Base-by-base conservation (phyloP, 805 yeast genomes). In the Kodamaea hsintzibuensis region DNA sequence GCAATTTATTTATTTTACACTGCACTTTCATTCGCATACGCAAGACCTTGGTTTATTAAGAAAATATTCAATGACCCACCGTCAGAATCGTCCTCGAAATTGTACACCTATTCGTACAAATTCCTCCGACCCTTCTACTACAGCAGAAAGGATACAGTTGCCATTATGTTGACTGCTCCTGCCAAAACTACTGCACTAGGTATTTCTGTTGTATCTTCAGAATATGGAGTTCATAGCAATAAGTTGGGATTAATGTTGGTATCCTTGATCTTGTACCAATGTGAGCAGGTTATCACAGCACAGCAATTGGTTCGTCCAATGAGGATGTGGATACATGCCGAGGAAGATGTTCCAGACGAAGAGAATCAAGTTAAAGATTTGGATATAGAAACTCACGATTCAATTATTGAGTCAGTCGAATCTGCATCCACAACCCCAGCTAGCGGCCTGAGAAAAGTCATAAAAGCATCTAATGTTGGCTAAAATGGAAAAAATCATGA, bases 121-220 rank as follows among this genome's bases (percentile, higher is more conserved):
- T 30, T 77, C 1, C 68, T 84, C 55, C 67, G 77, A 51, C 93
- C 93, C 1, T 89, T 88, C 61, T 88, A 86, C 69, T 88, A 88
- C 68, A 77, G 78, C 62, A 81, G 85, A 60, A 68, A 74, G 50
- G 96, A 91, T 63, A 82, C 96, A 0, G 89, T 89, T 35, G 79
- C 92, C 12, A 80, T 91, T 49, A 81, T 91, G 87, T 78, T 90
- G 55, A 89, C 96, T 69, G 96, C 96, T 9, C 93, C 96, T 5
- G 96, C 97, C 1, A 91, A 91, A 69, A 91, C 97, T 0, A 97
- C 96, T 0, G 97, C 97, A 0, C 74, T 91, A 49, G 97, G 97
- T 39, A 96, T 91, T 2, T 88, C 96, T 1, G 74, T 91, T 49
- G 78, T 88, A n/a, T 78, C 91, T 1, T 82, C 93, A 0, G 92